A percentile compares a stretch with the other conserved stretches of the same genome.
Conservation (phyloP, 1,284 basidiomycete species). For the Leccinum proximum region DNA sequence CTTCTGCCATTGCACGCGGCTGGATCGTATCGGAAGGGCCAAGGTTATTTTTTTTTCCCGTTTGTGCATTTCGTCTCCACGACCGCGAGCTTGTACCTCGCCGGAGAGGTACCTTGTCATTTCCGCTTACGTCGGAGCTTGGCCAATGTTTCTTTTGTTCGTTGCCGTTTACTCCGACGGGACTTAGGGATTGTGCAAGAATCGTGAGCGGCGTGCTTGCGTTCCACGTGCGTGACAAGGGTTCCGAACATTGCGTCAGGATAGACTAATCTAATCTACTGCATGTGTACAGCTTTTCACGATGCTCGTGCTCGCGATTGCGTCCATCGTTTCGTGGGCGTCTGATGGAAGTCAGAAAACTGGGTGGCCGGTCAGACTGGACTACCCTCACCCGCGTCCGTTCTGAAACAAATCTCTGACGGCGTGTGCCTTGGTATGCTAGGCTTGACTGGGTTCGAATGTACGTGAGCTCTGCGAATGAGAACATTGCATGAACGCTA, state of each 20-base stretch:
- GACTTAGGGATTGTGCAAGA: constrained; percentile 59
- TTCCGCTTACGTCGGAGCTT: constrained; percentile 48
- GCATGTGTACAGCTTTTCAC: constrained; percentile 41
- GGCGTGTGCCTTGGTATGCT: constrained; percentile 68
- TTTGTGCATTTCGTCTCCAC: constrained; percentile 18
- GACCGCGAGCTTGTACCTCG: constrained; percentile 64
- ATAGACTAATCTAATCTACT: constrained; percentile 6
- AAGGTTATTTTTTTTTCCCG: no score
- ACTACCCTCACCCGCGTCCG: constrained; percentile 25
- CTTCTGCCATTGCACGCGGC: no score
- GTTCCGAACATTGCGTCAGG: not conserved
- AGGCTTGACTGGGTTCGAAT: constrained; percentile 69
- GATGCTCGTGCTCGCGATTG: constrained; percentile 51
- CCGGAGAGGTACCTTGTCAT: constrained; percentile 49
- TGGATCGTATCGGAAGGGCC: no score
- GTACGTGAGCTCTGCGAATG: constrained; percentile 32
- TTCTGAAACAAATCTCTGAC: constrained; percentile 50
- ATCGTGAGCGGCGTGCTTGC: constrained; percentile 54
- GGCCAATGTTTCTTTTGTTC: constrained; percentile 50
- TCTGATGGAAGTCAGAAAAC: constrained; percentile 47
- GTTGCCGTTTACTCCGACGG: constrained; percentile 51
- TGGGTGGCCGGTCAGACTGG: constrained; percentile 43
- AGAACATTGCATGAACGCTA: constrained; percentile 6
- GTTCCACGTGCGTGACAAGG: constrained; percentile 47
- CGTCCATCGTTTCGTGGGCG: constrained; percentile 49